Evolutionary conservation across 805 yeast genomes (phyloP).

Genomic region (Ogataea allantospora): DNA sequence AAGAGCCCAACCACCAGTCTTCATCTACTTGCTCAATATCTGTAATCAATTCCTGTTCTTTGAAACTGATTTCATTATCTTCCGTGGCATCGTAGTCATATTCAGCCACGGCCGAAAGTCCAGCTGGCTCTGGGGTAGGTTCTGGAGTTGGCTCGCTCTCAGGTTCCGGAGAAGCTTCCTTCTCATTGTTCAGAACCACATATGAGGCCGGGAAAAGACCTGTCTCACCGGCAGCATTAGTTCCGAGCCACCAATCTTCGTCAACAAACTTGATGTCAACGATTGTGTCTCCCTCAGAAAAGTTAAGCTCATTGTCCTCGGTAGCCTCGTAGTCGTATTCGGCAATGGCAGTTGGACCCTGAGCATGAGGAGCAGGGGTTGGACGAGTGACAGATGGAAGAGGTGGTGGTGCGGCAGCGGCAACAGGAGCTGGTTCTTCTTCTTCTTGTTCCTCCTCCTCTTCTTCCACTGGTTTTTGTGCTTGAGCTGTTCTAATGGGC

Average conservation of each 20-base stretch:
- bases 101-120: slow-evolving; percentile 58
- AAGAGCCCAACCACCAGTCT: slow-evolving; percentile 95
- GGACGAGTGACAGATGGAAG: slow-evolving; percentile 29
- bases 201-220: slow-evolving; percentile 61
- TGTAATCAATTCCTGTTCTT: slow-evolving; percentile 76
- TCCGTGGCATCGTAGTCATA: slow-evolving; percentile 88
- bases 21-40: slow-evolving; percentile 89
- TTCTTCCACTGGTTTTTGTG: slow-evolving; percentile 17
- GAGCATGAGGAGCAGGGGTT: slow-evolving; percentile 12
- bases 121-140: slow-evolving; percentile 24
- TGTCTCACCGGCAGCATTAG: slow-evolving; percentile 39
- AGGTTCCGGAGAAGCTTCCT: slow-evolving; percentile 20
- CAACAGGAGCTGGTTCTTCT: background rate
- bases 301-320: slow-evolving; percentile 72
- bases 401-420: slow-evolving; percentile 24
- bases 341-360: slow-evolving; percentile 59
- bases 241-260: slow-evolving; percentile 67
- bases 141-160: slow-evolving; percentile 2
- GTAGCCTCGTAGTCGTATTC: slow-evolving; percentile 76
- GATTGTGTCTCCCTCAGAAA: slow-evolving; percentile 65
- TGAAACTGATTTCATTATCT: slow-evolving; percentile 84
- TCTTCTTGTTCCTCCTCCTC: slow-evolving; percentile 8
- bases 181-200: slow-evolving; percentile 38
- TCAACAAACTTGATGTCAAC: slow-evolving; percentile 67
- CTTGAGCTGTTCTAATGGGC: slow-evolving; percentile 1